Evolutionary conservation across 345 rosid genomes (phyloP), one percentile per base, ranked within the genome.

Genomic region (Camelina hispida): DNA sequence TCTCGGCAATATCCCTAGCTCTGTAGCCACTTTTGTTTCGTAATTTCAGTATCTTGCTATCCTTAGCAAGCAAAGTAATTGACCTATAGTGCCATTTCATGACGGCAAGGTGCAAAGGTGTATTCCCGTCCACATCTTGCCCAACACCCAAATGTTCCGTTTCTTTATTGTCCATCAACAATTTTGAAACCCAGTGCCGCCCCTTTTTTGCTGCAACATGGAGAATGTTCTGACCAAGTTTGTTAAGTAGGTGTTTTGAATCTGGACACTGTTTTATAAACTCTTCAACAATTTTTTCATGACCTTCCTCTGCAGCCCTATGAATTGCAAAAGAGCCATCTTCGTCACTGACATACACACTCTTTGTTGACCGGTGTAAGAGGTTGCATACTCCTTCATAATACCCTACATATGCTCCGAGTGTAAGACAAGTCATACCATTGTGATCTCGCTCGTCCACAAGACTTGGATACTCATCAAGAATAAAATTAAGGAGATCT

Each of bases 41-140:
- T 22, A 53, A 1, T 9, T 55, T 22, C 57, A 53, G n/a, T 11
- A 13, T 53, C 30, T 23, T 5, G 15, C 3, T 25, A 53, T 15
- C 14, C 3, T 7, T 23, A 12, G 30, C n/a, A 22, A 53, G 57
- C 3, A 0, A 6, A 11, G 15, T 22, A 11, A 53, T 5, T 8
- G 9, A 22, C 0, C 2, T 0, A 52, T 0, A 23, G 9, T 53
- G 2, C 62, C 62, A 57, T 0, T 57, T 57, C 4, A 32, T 57
- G 13, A 30, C 9, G 13, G 62, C 62, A 15, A 57, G 42, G 20
- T 57, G 62, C 22, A 57, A 9, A n/a, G 62, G 62, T 32, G 62
- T 32, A 34, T 57, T 34, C 12, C 62, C 62, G 9, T 57, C 42
- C 32, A 57, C 13, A 57, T 57, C 62, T 57, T 57, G 20, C 14